These are phyloP conservation scores for Collybia sordida DNA, from an alignment of 768 basidiomycete species.

Conservation along the genomic window DNA sequence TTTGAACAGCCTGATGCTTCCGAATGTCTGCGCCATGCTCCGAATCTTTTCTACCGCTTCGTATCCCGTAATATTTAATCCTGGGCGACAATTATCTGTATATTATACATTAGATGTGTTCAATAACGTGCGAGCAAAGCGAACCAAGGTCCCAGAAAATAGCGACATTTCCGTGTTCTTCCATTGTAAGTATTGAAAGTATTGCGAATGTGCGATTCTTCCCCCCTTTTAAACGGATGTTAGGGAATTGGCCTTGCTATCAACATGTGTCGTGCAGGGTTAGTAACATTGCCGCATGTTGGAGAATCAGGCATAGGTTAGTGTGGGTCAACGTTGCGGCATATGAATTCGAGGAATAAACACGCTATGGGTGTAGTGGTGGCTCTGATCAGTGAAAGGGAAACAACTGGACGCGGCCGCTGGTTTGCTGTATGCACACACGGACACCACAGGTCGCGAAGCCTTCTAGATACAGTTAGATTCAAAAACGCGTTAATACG, in stretches of 20 bases:
- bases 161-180: conserved; percentile 33
- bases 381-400: too few species aligned
- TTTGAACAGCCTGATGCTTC: conserved; percentile 48
- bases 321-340: background rate
- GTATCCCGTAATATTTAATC: conserved; percentile 38
- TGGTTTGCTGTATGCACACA: background rate
- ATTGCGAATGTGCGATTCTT: background rate
- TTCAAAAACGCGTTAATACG: too few species aligned
- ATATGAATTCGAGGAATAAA: background rate
- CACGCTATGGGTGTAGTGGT: background rate
- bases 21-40: conserved; percentile 43
- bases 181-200: conserved; percentile 25
- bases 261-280: conserved; percentile 7
- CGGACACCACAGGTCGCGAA: too few species aligned
- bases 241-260: background rate
- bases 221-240: conserved; percentile 10
- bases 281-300: conserved; percentile 1
- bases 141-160: conserved; percentile 33
- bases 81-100: conserved; percentile 36
- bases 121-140: background rate
- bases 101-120: background rate
- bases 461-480: too few species aligned
- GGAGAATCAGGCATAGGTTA: conserved; percentile 1
- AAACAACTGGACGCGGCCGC: background rate
- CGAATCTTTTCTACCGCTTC: conserved; percentile 43